Conservation (phyloP, 257 asterid genomes). For the Nicotiana tomentosiformis region DNA sequence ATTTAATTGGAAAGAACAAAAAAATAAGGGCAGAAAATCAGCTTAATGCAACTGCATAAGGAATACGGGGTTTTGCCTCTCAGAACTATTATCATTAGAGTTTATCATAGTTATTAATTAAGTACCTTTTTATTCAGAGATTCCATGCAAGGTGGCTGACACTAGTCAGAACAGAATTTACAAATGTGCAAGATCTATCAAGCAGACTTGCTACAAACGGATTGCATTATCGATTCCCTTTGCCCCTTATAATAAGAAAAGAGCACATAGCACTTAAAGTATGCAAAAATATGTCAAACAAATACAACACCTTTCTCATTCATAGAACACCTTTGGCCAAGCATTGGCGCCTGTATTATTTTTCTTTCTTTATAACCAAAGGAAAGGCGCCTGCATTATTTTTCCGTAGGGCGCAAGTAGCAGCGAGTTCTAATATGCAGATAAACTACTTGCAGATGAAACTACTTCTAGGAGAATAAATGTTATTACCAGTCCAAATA, state of each 20-base stretch:
- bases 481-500: slow-evolving; percentile 6
- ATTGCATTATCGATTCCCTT: background rate
- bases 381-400: background rate
- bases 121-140: background rate
- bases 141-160: background rate
- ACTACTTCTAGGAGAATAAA: background rate
- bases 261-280: background rate
- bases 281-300: background rate
- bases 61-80: background rate
- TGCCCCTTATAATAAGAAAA: background rate
- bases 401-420: background rate
- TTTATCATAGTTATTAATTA: background rate
- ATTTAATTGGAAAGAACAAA: background rate
- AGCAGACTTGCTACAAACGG: background rate
- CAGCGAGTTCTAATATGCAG: background rate
- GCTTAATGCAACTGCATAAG: background rate
- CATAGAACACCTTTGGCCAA: background rate
- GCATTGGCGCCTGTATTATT: background rate
- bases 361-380: background rate
- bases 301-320: background rate
- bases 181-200: background rate
- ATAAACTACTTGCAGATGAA: background rate
- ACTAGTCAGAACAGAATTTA: background rate
- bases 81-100: background rate
- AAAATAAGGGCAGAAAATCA: background rate